Base-by-base conservation (phyloP, 164 flowering plant genomes). In the Euptelea pleiosperma region DNA sequence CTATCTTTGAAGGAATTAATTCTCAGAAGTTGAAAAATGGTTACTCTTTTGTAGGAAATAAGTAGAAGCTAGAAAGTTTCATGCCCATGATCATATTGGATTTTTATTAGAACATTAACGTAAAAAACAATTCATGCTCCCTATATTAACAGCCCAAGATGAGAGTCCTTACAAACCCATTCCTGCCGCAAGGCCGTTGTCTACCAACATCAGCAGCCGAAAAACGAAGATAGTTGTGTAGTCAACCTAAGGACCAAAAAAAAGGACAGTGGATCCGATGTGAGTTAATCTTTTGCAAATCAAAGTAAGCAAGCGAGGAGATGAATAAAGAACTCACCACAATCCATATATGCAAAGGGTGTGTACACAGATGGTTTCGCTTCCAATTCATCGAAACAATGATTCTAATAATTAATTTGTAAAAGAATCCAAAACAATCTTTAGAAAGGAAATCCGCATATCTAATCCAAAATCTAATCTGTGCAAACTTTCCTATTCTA, bases 321-420 rank as follows among this genome's bases (percentile, higher is more conserved):
- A 24, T n/a, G n/a, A n/a, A n/a, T 24, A 63, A 4, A 56, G 48
- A 52, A 72, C 85, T 52, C 59, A 93, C 98, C 94, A 89, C 90
- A 31, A 82, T 93, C 98, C 98, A 93, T 74, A 89, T 84, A 60
- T 92, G 96, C 87, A 92, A 69, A 2, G 98, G 97, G 54, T 89
- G 71, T 60, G 78, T 68, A 75, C 98, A 93, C 3, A 73, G 73
- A 82, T 83, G 83, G 54, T 93, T 87, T 33, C 78, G 72, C 56
- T 78, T 81, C 98, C 98, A 87, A 62, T 84, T 87, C 63, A 89
- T 79, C 2, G 85, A 84, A 61, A 89, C 86, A 54, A 93, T 83
- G 64, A 86, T 78, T 77, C 95, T 90, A 57, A 51, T 10, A 39
- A 24, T 11, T 10, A 62, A 54, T 4, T 26, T 10, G 76, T 78